Base-by-base conservation (phyloP, 345 rosid genomes). In the Heritiera littoralis region DNA sequence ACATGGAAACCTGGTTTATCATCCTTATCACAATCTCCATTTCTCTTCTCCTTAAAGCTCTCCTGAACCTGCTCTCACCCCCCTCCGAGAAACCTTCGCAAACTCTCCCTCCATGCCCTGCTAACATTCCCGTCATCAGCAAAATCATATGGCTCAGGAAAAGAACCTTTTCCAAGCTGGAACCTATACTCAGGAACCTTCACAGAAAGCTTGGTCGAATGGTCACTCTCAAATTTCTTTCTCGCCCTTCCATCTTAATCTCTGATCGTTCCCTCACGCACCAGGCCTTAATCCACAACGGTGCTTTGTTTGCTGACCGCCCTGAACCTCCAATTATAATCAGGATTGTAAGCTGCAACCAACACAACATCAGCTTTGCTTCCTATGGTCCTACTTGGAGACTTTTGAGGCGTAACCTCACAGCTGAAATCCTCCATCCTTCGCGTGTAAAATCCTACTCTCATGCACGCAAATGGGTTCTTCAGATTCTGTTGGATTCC, bases 81-180 rank as follows among this genome's bases (percentile, higher is more conserved):
- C 41, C 55, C 15, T 43, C 46, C 56, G 38, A 14, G 52, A 40
- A 12, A 35, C 9, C 18, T 15, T 7, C n/a, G 20, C 46, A 17
- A 2, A 12, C 9, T 2, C 81, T 80, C 30, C 83, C 86, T 18
- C 83, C 83, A 41, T 79, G 79, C 11, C 81, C 83, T 11, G n/a
- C 59, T 7, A 18, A 55, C n/a, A 15, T 80, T 23, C 85, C 86
- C 8, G 12, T 83, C 23, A 30, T 83, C 28, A 32, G 58, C 59
- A 54, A 15, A n/a, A 54, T 54, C 20, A 0, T 54, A 17, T 54
- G 59, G 20, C 18, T 54, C 20, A 15, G 5, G 59, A 54, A 2
- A 54, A 35, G 38, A 1, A 54, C 20, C 59, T 54, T 17, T 15
- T 54, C 7, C 59, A 20, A 54, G 8, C 8, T 54, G 20, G 59